These are phyloP conservation scores for Linnemannia exigua DNA, from an alignment of 192 early-diverging fungal genomes.

Conservation along the genomic window DNA sequence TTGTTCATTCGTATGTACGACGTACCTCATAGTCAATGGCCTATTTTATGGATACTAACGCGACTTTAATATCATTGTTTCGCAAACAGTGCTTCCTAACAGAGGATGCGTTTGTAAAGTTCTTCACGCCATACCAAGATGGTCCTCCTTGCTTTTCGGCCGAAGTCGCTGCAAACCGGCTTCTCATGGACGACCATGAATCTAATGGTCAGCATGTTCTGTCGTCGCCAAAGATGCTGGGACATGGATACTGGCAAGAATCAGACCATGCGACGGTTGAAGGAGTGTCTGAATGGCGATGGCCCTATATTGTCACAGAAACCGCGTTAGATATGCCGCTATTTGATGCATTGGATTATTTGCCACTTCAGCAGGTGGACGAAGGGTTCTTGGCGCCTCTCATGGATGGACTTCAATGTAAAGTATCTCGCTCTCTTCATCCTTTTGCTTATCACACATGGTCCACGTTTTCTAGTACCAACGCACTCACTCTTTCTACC, in stretches of 20 bases:
- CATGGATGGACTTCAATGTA: not conserved
- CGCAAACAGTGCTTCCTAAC: conserved; percentile 42
- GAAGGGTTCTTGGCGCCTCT: not conserved
- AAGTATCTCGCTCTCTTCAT: not conserved
- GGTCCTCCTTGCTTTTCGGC: conserved; percentile 22
- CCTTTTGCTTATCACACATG: not conserved
- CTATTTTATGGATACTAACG: too few relatives aligned
- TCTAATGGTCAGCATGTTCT: not conserved
- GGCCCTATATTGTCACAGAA: conserved; percentile 53
- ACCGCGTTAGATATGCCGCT: not conserved
- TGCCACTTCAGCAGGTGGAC: not conserved
- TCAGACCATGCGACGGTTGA: not conserved
- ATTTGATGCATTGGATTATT: not conserved
- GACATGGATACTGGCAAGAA: conserved; percentile 36
- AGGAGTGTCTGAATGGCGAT: conserved; percentile 25
- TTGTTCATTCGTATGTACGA: not conserved
- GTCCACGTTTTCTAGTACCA: not conserved
- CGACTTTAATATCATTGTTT: not conserved
- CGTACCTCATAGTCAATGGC: too few relatives aligned
- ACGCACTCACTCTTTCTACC: not conserved
- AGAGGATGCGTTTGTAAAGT: conserved; percentile 41
- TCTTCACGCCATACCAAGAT: conserved; percentile 51
- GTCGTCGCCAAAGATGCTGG: conserved; percentile 35
- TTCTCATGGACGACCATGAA: not conserved
- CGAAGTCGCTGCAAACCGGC: conserved; percentile 31